Conservation (phyloP, 1,284 basidiomycete species). For the Hypsizygus ulmarius region DNA sequence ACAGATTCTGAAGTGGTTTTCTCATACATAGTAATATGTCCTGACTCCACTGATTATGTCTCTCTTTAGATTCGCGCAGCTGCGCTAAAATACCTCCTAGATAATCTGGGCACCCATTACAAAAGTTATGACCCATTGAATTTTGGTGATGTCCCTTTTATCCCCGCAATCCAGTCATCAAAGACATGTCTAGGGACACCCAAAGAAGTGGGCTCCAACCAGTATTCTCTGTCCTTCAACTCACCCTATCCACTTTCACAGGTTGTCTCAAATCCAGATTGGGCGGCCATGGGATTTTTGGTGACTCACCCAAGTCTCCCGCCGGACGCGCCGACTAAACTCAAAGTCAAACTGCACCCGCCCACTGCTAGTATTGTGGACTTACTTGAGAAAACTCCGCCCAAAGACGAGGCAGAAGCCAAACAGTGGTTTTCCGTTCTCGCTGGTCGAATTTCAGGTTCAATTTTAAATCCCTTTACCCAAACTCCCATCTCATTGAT, state of each 20-base stretch:
- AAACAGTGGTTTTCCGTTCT: constrained; percentile 76
- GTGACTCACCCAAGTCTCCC: constrained; percentile 57
- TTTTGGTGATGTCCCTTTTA: constrained; percentile 66
- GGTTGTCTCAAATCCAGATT: constrained; percentile 74
- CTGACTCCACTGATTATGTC: background rate
- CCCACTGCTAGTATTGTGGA: constrained; percentile 62
- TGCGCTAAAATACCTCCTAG: constrained; percentile 79
- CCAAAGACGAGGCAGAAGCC: constrained; percentile 55
- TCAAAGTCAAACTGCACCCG: constrained; percentile 78
- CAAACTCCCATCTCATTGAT: background rate
- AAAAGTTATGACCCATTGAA: constrained; percentile 56
- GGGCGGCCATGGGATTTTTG: constrained; percentile 75
- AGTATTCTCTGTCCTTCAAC: background rate
- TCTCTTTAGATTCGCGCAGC: constrained; percentile 38
- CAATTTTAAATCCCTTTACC: constrained; percentile 13
- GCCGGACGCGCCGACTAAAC: constrained; percentile 61
- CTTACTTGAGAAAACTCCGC: constrained; percentile 63
- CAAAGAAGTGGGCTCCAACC: constrained; percentile 49
- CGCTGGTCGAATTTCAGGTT: constrained; percentile 70
- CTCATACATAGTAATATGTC: background rate
- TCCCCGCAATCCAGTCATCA: constrained; percentile 69
- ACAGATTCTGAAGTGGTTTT: constrained; percentile 38
- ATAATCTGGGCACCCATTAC: constrained; percentile 67
- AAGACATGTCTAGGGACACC: constrained; percentile 61
- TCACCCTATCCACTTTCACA: constrained; percentile 29